Evolutionary conservation across 176 grass and related monocot genomes (phyloP), one percentile per base, ranked within the genome.

Genomic region (Oryza glaberrima): DNA sequence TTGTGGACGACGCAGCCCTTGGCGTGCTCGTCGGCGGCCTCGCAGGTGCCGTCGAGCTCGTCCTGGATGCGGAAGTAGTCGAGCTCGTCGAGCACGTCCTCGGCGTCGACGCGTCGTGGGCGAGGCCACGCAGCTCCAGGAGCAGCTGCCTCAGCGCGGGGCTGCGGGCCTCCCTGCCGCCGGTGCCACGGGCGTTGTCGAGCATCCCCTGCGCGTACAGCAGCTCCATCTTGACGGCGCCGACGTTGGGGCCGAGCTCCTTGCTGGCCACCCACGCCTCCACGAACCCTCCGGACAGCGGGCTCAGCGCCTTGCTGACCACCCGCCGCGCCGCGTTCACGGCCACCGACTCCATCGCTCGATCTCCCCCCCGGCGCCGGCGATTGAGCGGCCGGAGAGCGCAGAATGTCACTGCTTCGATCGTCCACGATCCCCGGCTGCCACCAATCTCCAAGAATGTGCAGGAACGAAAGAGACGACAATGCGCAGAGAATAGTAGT

Each of bases 1-100:
- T 12, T 12, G 12, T 15, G 47, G 12, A 49, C 12, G 12, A 49
- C 12, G 47, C 0, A 49, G 12, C 47, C 47, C 47, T 15, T 5
- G 47, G 47, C 12, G 47, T 49, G 47, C 47, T 49, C 40, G n/a
- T 5, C 76, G 19, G 12, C 13, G 1, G 58, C 0, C 11, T 78
- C 56, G 22, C 25, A 65, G 35, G 76, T 78, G 58, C 38, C 76
- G 0, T 77, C 43, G 4, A 84, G 30, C 41, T 84, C 58, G 13
- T 84, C 72, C 25, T 84, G 12, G 44, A 84, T 65, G 28, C 82
- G 72, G 54, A 75, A 84, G 73, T 77, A 85, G 10, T 77, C 73
- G 11, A 85, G 23, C 75, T 85, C 82, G 6, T 85, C 82, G 0
- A 85, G 73, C 0, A 77, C 63, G 44, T 85, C 67, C n/a, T 85